These are phyloP conservation scores for Fusarium gaditjirri DNA, from an alignment of 2,329 filamentous ascomycete genomes.

Conservation along the genomic window DNA sequence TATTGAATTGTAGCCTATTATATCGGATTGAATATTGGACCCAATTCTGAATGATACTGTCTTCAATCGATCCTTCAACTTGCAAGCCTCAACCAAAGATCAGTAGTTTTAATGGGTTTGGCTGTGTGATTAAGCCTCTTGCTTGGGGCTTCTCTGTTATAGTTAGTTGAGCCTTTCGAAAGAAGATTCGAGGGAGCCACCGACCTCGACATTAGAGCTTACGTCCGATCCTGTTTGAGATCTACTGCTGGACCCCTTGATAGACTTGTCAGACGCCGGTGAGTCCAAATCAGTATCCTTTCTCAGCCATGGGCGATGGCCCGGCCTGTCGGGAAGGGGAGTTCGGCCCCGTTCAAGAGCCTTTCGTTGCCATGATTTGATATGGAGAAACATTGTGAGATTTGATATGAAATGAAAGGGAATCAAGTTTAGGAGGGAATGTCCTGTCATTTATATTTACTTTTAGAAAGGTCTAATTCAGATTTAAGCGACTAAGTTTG, in stretches of 20 bases:
- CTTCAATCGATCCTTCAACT: not conserved
- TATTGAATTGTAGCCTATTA: not conserved
- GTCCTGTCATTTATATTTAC: not conserved
- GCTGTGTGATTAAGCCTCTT: not conserved
- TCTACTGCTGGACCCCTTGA: not conserved
- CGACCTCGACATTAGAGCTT: not conserved
- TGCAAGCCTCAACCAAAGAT: not conserved
- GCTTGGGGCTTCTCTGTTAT: not conserved
- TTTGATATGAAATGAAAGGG: not conserved
- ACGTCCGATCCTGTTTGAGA: not conserved
- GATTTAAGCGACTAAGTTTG: not conserved
- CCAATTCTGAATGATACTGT: too few relatives aligned
- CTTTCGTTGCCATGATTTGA: not conserved
- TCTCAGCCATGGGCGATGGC: not conserved
- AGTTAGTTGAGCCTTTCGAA: not conserved
- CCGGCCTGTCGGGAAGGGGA: not conserved
- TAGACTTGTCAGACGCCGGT: fast-evolving
- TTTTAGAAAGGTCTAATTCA: not conserved
- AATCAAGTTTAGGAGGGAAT: too few relatives aligned
- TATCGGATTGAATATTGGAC: not conserved
- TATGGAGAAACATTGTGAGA: not conserved
- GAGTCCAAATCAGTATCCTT: not conserved
- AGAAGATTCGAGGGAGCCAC: not conserved
- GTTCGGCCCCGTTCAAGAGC: not conserved
- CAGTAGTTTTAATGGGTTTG: not conserved